Evolutionary conservation across 345 rosid genomes (phyloP), one percentile per base, ranked within the genome.

Genomic region (Populus simonii): DNA sequence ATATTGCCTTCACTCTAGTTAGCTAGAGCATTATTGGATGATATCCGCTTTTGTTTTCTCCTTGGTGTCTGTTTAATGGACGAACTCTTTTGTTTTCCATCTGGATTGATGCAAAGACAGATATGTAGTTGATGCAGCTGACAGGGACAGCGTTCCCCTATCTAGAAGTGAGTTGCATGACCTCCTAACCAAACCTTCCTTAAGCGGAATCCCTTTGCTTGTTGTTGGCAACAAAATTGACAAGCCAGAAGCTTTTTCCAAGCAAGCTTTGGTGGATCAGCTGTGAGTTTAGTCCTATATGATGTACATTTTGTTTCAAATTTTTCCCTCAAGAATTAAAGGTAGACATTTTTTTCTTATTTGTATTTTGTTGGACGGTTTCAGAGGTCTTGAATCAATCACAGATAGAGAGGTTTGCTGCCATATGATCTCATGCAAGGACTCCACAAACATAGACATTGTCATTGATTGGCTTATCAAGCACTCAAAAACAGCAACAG

Each of bases 351-450:
- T 6, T 22, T 41, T 55, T 49, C 73, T 39, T 68, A 43, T 22
- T 62, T 43, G 5, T 23, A 35, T 65, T n/a, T 57, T 62, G 53
- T 78, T 43, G 23, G 61, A 22, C 71, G 79, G 71, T 83, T 82
- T 80, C 89, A 96, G 99, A 76, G 95, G 93, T 70, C 97, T 96
- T 59, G 92, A 90, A 63, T 83, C 93, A 13, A 81, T 96, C 36
- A 77, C 83, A 57, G 97, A 92, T 63, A 88, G 98, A 85, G 98
- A 96, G 87, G 97, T 96, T 49, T 92, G 98, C 74, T 92, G 97
- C 89, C 91, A 93, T 66, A 91, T 96, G 99, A 94, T 96, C 84
- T 96, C 99, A 12, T 96, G 99, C 92, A 96, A 92, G 89, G 96
- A 93, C 76, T 91, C 97, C 1, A 55, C 90, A 72, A 94, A 96